Percentiles rank a stretch among this genome's conserved stretches.
Evolutionary conservation across 1,284 basidiomycete genomes (phyloP).

Genomic region (Cystobasidiaceae sp.): DNA sequence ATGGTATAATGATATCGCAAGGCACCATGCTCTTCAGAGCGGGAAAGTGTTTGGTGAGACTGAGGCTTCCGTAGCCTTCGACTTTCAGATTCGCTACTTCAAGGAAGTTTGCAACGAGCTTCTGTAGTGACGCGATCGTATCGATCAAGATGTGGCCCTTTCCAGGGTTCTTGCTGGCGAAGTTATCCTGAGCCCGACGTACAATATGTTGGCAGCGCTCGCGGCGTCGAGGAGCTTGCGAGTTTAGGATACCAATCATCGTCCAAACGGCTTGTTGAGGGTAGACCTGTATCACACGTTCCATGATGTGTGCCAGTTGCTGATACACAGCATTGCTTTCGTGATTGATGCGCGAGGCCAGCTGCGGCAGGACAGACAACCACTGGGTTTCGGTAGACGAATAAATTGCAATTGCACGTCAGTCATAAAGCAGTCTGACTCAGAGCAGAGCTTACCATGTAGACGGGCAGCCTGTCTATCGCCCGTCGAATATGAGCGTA

Average conservation of each 20-base stretch:
- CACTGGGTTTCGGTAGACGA: slow-evolving; percentile 57
- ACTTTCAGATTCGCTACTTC: slow-evolving; percentile 2
- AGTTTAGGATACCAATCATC: slow-evolving; percentile 82
- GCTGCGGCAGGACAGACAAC: slow-evolving; percentile 94
- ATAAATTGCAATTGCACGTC: not conserved
- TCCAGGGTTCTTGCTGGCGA: no score
- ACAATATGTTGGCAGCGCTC: slow-evolving; percentile 63
- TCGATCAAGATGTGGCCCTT: not conserved
- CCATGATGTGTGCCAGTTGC: slow-evolving; percentile 66
- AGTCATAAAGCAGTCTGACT: no score
- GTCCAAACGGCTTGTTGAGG: slow-evolving; percentile 93
- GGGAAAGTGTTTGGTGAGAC: slow-evolving; percentile 63
- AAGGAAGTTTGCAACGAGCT: slow-evolving; percentile 12
- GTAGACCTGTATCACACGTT: slow-evolving; percentile 68
- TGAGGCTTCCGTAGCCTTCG: slow-evolving; percentile 50
- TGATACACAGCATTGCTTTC: slow-evolving; percentile 62
- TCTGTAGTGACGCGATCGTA: not conserved
- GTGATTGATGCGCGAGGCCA: slow-evolving; percentile 90
- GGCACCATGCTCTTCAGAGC: slow-evolving; percentile 57
- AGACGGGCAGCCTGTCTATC: slow-evolving; percentile 62
- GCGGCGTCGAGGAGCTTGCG: slow-evolving; percentile 63
- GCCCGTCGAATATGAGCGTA: slow-evolving; percentile 56
- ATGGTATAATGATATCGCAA: slow-evolving; percentile 73
- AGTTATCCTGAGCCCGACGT: slow-evolving; percentile 54
- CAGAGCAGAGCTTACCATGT: slow-evolving; percentile 56